phyloP scores from a whole-genome alignment of 73 alveolate genomes.

The Paramecium caudatum region DNA sequence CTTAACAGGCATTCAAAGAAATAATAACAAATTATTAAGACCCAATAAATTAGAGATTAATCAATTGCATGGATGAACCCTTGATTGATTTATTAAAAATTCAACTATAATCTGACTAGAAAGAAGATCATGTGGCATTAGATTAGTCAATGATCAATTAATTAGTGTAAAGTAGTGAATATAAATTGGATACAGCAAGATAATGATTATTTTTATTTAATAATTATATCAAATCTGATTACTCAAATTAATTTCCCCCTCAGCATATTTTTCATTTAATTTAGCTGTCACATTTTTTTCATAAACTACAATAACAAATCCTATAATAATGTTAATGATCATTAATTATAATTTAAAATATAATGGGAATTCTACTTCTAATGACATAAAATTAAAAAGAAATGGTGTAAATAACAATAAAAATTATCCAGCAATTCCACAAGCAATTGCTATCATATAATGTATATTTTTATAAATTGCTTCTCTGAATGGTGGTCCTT shows the following conservation, averaged over 20 bases:
- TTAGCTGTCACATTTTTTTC: slow-evolving; percentile 20
- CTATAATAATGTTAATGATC: not conserved
- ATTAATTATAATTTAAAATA: not conserved
- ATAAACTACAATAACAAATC: not conserved
- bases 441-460: not conserved
- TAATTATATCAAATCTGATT: slow-evolving; percentile 22
- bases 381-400: not conserved
- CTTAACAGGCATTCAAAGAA: slow-evolving; percentile 36
- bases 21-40: slow-evolving; percentile 4
- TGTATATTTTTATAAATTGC: not conserved
- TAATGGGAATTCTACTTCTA: slow-evolving; percentile 7
- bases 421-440: not conserved
- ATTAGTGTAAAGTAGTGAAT: slow-evolving; percentile 23
- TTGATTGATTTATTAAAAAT: slow-evolving; percentile 1
- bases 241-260: slow-evolving; percentile 4
- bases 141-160: slow-evolving; percentile 19
- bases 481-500: slow-evolving; percentile 68
- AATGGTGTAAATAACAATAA: not conserved
- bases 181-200: slow-evolving; percentile 18
- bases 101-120: too few relatives aligned
- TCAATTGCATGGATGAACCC: slow-evolving; percentile 41
- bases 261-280: slow-evolving; percentile 24
- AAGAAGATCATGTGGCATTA: not conserved
- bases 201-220: not conserved
- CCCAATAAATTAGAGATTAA: slow-evolving; percentile 12